These are phyloP conservation scores for Talaromyces funiculosus DNA, from an alignment of 2,329 filamentous ascomycete genomes.

Conservation along the genomic window DNA sequence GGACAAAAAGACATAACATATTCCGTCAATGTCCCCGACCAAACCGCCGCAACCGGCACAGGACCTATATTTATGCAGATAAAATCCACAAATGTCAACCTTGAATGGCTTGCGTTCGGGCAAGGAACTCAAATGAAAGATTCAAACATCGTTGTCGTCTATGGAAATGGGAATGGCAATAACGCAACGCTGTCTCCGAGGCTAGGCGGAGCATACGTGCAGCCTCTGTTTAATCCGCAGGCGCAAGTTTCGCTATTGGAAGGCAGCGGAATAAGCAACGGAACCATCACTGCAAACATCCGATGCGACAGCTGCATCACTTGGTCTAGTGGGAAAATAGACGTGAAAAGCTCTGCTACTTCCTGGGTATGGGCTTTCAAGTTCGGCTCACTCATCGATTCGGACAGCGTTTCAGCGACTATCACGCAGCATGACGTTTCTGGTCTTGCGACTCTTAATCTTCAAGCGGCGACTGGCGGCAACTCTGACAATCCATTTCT, in stretches of 20 bases:
- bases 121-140: slow-evolving; percentile 52
- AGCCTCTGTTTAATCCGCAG: slow-evolving; percentile 45
- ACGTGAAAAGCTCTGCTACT: slow-evolving; percentile 18
- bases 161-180: slow-evolving; percentile 47
- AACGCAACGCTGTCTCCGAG: slow-evolving; percentile 60
- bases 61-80: slow-evolving; percentile 60
- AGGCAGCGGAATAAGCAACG: slow-evolving; percentile 52
- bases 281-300: slow-evolving; percentile 57
- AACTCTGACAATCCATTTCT: slow-evolving; percentile 22
- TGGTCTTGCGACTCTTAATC: slow-evolving; percentile 20
- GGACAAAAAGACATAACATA: slow-evolving; percentile 31
- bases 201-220: slow-evolving; percentile 41
- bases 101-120: slow-evolving; percentile 54
- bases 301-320: slow-evolving; percentile 28
- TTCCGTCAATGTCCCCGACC: slow-evolving; percentile 50
- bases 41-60: slow-evolving; percentile 43
- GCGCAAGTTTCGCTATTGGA: slow-evolving; percentile 50
- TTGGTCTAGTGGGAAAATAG: slow-evolving; percentile 18
- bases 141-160: slow-evolving; percentile 59
- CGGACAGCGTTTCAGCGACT: slow-evolving; percentile 16
- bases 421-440: slow-evolving; percentile 23
- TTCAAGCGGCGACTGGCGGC: slow-evolving; percentile 21
- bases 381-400: slow-evolving; percentile 20
- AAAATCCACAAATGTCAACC: slow-evolving; percentile 32
- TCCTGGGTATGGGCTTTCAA: slow-evolving; percentile 28